Percentiles rank a stretch among this genome's conserved stretches.
Conservation (phyloP, 495 filamentous ascomycete species). For the Glarea lozoyensis region DNA sequence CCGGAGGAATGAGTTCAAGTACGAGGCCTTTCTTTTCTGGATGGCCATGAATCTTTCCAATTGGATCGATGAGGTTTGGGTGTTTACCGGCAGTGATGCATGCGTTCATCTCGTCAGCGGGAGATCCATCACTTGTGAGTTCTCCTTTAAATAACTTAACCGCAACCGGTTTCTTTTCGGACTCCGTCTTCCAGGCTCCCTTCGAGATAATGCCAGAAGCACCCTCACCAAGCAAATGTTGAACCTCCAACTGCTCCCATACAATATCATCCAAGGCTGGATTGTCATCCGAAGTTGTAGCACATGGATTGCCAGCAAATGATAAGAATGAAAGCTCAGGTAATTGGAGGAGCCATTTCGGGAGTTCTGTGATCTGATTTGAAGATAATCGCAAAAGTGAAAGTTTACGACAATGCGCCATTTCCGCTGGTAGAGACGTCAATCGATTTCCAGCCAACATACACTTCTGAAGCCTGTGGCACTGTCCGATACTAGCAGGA, state of each 20-base stretch:
- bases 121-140: conserved; percentile 31
- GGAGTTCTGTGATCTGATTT: conserved; percentile 29
- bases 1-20: conserved; percentile 17
- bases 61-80: conserved; percentile 32
- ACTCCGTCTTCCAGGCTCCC: conserved; percentile 22
- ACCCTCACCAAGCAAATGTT: conserved; percentile 26
- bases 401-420: conserved; percentile 33
- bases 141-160: conserved; percentile 36
- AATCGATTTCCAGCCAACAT: conserved; percentile 35
- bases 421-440: conserved; percentile 25
- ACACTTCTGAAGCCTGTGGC: conserved; percentile 31
- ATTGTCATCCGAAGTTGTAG: conserved; percentile 11
- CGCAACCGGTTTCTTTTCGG: conserved; percentile 29
- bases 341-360: conserved; percentile 32
- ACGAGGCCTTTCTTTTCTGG: conserved; percentile 33
- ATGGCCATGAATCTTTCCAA: conserved; percentile 32
- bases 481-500: conserved; percentile 30
- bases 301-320: conserved; percentile 37
- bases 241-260: conserved; percentile 29
- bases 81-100: conserved; percentile 33
- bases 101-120: conserved; percentile 34
- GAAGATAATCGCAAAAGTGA: conserved; percentile 30
- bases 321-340: conserved; percentile 35
- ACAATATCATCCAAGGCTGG: conserved; percentile 25
- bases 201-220: conserved; percentile 31